Evolutionary conservation across 2,329 filamentous ascomycete species (phyloP).

Genomic region (Phaeosphaeriaceae sp.): DNA sequence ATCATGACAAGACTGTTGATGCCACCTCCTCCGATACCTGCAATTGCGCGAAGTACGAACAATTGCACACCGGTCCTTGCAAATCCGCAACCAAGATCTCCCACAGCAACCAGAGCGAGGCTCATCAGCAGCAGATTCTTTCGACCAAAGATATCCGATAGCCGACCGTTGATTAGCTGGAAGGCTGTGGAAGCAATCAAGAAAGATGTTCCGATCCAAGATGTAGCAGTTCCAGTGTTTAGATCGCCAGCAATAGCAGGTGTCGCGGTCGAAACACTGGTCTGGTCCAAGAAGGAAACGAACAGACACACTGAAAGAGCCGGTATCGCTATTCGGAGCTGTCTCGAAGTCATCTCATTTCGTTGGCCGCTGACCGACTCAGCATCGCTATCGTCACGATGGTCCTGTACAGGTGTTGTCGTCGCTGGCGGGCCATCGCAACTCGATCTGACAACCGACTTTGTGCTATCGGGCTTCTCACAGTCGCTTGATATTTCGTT

Average conservation of each 20-base stretch:
- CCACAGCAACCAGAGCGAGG: conserved; percentile 61
- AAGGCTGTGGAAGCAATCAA: conserved; percentile 67
- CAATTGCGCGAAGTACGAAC: conserved; percentile 65
- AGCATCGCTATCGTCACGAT: conserved; percentile 15
- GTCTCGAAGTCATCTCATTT: conserved; percentile 61
- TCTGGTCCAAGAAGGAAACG: conserved; percentile 65
- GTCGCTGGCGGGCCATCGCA: background rate
- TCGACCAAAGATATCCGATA: conserved; percentile 66
- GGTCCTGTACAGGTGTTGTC: background rate
- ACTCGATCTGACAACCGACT: background rate
- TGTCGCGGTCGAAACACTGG: conserved; percentile 57
- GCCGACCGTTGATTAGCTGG: conserved; percentile 68
- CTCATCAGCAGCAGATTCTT: conserved; percentile 56
- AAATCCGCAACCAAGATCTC: conserved; percentile 66
- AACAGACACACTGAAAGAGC: conserved; percentile 62
- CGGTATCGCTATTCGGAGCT: conserved; percentile 60
- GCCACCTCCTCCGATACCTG: conserved; percentile 67
- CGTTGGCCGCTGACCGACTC: conserved; percentile 52
- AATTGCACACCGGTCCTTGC: conserved; percentile 63
- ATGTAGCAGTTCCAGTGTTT: conserved; percentile 56
- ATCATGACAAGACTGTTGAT: conserved; percentile 54
- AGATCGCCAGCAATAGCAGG: conserved; percentile 45
- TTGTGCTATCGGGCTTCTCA: background rate
- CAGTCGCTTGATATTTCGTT: background rate
- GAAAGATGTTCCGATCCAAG: conserved; percentile 62